Evolutionary conservation across 805 yeast genomes (phyloP), one percentile per base, ranked within the genome.

Genomic region (Sugiyamaella valdiviana): DNA sequence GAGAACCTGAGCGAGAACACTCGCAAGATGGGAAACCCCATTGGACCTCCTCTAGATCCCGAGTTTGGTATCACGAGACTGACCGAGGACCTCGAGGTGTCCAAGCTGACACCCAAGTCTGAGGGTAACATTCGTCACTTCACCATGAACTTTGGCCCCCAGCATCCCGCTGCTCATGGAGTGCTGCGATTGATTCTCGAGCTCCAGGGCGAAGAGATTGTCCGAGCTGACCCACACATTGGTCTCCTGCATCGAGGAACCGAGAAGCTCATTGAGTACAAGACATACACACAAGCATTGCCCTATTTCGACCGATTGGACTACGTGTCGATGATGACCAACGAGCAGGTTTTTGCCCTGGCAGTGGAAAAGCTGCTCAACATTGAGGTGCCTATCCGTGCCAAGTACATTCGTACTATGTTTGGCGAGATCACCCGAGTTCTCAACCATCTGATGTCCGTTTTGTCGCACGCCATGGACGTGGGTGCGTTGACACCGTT

Each of bases 111-210:
- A 10, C 21, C 14, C 16, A 57, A 57, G 39, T 56, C 51, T 41
- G 65, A 64, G 51, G 55, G 57, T 50, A 75, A 85, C 65, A 81
- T 86, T 63, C 80, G 95, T 67, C 95, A 85, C 64, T 87, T 86
- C 73, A 86, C 95, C 44, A 81, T 87, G 64, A 87, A 87, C 70
- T 86, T 86, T 64, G 95, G 95, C 35, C 95, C 95, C 43, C 95
- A 86, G 71, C 95, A 86, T 72, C 95, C 95, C 20, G 95, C 95
- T 53, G 95, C 95, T 23, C 95, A 86, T 72, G 95, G 95, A 57
- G 95, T 86, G 68, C 73, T 86, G 72, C 78, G 95, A 65, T 74
- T 86, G 67, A 87, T 86, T 67, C 72, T 86, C 62, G 95, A 86
- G 70, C 76, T 86, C 53, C 85, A 84, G 62, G 95, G 95, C 57